Evolutionary conservation across 148 eudicot genomes (phyloP).

Genomic region (Cornus suecica): DNA sequence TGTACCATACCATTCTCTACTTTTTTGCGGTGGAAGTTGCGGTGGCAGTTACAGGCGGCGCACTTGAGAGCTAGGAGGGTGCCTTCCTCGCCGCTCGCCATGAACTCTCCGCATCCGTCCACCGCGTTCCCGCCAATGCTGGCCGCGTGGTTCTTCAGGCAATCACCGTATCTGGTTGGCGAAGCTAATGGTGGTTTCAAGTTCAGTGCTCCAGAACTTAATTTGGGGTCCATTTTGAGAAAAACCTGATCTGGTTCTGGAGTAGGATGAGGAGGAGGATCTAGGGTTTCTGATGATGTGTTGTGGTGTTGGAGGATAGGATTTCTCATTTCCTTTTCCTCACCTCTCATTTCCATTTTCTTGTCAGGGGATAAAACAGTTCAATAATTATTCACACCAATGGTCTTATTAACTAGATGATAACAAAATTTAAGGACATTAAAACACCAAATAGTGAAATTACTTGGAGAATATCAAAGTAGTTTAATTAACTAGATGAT

Average conservation of each 20-base stretch:
- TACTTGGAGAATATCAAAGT: neutral
- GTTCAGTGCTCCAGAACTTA: constrained; percentile 15
- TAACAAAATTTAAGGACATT: too few species aligned
- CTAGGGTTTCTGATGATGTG: constrained; percentile 18
- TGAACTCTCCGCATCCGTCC: constrained; percentile 60
- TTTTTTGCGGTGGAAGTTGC: constrained; percentile 48
- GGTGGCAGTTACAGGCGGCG: constrained; percentile 55
- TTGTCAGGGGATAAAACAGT: neutral
- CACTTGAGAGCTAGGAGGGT: constrained; percentile 39
- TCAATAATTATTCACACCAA: neutral
- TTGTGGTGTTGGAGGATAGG: constrained; percentile 13
- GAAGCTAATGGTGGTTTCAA: constrained; percentile 1
- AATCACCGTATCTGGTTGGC: constrained; percentile 28
- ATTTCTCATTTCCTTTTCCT: constrained; percentile 28
- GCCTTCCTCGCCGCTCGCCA: constrained; percentile 42
- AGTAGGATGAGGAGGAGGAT: constrained; percentile 10
- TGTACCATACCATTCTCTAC: constrained; percentile 12
- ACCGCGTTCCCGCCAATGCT: constrained; percentile 43
- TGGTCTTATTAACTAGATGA: neutral
- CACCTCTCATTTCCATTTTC: constrained; percentile 33
- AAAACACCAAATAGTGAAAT: neutral
- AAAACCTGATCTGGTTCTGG: constrained; percentile 7
- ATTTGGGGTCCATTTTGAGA: constrained; percentile 12
- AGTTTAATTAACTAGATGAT: neutral
- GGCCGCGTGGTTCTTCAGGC: constrained; percentile 57